Evolutionary conservation across 2,329 filamentous ascomycete genomes (phyloP), one percentile per base, ranked within the genome.

Genomic region (Penicillium oxalicum): DNA sequence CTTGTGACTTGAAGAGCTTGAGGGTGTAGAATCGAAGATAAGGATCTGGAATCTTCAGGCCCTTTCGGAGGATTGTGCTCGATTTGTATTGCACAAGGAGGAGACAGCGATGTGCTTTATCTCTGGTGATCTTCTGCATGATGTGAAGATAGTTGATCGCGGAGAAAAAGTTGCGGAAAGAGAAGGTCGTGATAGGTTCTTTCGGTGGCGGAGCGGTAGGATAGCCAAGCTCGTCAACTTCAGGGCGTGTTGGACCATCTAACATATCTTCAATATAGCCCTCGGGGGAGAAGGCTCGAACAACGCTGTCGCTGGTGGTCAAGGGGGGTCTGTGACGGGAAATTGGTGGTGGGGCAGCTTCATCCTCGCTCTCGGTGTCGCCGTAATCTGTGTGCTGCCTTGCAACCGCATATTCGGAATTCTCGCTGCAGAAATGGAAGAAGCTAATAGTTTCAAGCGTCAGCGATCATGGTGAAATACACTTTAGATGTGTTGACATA

Each of bases 1-100:
- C 93, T 70, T 98, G 93, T 52, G 90, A 93, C 71, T 98, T 98
- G 83, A 97, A 97, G 0, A 98, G 79, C 71, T 98, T 98, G 59
- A 98, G 81, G 0, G 93, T 95, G 74, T 97, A 97, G 38, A 95
- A 83, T 5, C 93, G 84, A 36, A 98, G 77, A 61, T 89, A 81
- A 2, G 84, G 85, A 62, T 98, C 89, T 0, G 91, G 91, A 24
- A 96, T 86, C 59, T 93, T 91, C 12, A 98, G 81, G 5, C 87
- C 85, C 69, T 95, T 96, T 60, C 90, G 87, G 26, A 98, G 80
- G 60, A 96, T 95, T 50, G 88, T 89, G 49, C 86, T 90, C 41
- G 87, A 93, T 71, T 97, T 97, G 77, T 96, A 97, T 63, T 91
- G 88, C 33, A 98, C 91, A 44, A 98, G 82, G 43, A 97, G 79